These are phyloP conservation scores for Pseudoperonospora humuli DNA, from an alignment of 352 stramenopile genomes.

Conservation along the genomic window DNA sequence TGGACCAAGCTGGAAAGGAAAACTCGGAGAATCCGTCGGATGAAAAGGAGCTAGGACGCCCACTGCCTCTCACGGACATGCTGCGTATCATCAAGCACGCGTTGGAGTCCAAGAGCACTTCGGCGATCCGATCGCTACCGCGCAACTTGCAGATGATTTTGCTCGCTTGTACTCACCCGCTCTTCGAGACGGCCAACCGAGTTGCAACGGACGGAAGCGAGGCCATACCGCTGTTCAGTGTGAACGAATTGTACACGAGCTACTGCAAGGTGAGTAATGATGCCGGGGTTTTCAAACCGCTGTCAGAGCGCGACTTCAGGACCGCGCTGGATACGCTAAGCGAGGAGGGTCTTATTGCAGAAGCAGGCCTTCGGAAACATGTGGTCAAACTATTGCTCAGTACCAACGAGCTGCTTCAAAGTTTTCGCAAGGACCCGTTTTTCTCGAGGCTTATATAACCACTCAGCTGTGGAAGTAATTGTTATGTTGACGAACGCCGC, in stretches of 20 bases:
- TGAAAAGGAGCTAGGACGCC: conserved; percentile 14
- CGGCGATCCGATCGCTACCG: conserved; percentile 51
- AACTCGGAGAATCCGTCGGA: conserved; percentile 24
- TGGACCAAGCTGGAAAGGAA: conserved; percentile 26
- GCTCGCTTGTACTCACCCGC: conserved; percentile 51
- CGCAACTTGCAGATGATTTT: conserved; percentile 80
- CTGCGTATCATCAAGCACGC: conserved; percentile 62
- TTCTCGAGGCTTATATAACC: conserved; percentile 63
- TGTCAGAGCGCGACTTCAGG: conserved; percentile 58
- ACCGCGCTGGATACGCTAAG: conserved; percentile 56
- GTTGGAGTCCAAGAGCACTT: conserved; percentile 54
- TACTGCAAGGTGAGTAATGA: conserved; percentile 65
- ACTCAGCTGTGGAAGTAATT: conserved; percentile 5
- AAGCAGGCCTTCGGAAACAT: conserved; percentile 57
- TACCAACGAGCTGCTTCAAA: conserved; percentile 58
- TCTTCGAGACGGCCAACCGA: conserved; percentile 26
- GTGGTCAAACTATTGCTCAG: conserved; percentile 67
- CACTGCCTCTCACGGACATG: conserved; percentile 65
- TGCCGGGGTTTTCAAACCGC: conserved; percentile 55
- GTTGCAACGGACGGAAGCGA: conserved; percentile 13
- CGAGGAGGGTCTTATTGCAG: conserved; percentile 55
- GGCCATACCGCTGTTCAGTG: conserved; percentile 32
- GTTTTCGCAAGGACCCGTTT: conserved; percentile 65
- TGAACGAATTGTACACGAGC: conserved; percentile 56
- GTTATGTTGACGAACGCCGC: conserved; percentile 2